Percentiles rank a stretch among this genome's conserved stretches.
These are phyloP conservation scores for Colletotrichum lini DNA, from an alignment of 2,329 filamentous ascomycete species.

Conservation along the genomic window DNA sequence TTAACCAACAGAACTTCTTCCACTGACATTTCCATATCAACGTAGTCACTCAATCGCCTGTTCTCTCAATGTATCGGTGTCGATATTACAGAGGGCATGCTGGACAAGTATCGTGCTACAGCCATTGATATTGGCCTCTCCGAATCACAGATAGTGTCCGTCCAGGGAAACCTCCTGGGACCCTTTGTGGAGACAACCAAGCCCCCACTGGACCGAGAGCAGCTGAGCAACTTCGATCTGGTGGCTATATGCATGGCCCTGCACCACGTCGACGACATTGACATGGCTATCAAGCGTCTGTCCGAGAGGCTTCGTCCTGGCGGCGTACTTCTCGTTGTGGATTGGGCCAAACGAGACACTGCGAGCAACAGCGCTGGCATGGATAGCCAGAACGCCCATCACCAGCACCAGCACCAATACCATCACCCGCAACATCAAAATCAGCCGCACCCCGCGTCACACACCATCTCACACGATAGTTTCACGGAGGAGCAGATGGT, in stretches of 20 bases:
- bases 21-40: not conserved
- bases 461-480: conserved; percentile 43
- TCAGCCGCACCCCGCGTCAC: conserved; percentile 19
- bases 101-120: not conserved
- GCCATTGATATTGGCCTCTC: not conserved
- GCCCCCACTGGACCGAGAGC: not conserved
- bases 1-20: not conserved
- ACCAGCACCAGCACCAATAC: conserved; percentile 41
- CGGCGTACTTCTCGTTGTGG: conserved; percentile 48
- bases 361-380: not conserved
- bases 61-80: not conserved
- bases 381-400: not conserved
- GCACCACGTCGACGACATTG: conserved; percentile 50
- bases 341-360: not conserved
- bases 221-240: conserved; percentile 50
- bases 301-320: conserved; percentile 47
- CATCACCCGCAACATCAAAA: not conserved
- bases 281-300: conserved; percentile 47
- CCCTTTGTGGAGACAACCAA: not conserved
- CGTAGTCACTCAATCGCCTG: not conserved
- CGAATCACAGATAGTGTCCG: not conserved
- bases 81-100: not conserved
- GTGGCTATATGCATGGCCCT: conserved; percentile 53
- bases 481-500: conserved; percentile 46
- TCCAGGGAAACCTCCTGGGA: not conserved